These are phyloP conservation scores for Knoxia roxburghii DNA, from an alignment of 257 asterid genomes.

Conservation along the genomic window DNA sequence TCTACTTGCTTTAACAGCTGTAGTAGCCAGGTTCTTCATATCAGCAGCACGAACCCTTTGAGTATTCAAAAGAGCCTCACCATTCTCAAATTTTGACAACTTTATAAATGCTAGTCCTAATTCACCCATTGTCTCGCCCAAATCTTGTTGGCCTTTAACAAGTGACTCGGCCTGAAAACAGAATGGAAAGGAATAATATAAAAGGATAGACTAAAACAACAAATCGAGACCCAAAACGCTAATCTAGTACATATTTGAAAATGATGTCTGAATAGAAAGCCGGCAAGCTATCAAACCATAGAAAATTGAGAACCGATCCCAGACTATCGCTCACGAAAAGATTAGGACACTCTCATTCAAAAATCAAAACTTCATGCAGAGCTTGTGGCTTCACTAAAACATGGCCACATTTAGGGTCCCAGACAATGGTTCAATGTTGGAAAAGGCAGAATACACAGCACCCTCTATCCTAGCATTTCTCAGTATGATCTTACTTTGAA, in stretches of 20 bases:
- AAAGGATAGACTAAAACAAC: not conserved
- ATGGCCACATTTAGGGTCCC: not conserved
- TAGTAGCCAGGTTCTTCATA: slow-evolving; percentile 76
- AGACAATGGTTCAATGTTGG: no score
- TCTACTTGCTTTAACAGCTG: slow-evolving; percentile 90
- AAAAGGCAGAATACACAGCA: no score
- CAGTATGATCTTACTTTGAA: not conserved
- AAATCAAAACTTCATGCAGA: not conserved
- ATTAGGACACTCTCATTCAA: not conserved
- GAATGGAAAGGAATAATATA: not conserved
- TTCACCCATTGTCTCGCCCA: slow-evolving; percentile 93
- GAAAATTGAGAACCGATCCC: not conserved
- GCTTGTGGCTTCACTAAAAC: not conserved
- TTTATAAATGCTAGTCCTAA: slow-evolving; percentile 80
- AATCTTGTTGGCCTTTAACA: slow-evolving; percentile 81
- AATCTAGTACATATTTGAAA: not conserved
- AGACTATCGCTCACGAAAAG: not conserved
- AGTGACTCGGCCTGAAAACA: slow-evolving; percentile 68
- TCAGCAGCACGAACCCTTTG: slow-evolving; percentile 77
- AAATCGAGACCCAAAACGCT: not conserved
- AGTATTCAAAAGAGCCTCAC: slow-evolving; percentile 48
- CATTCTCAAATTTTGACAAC: slow-evolving; percentile 82
- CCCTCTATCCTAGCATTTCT: not conserved
- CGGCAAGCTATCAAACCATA: not conserved
- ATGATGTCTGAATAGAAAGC: not conserved